These are phyloP conservation scores for Ustilago tritici DNA, from an alignment of 1,284 basidiomycete genomes.

Conservation along the genomic window DNA sequence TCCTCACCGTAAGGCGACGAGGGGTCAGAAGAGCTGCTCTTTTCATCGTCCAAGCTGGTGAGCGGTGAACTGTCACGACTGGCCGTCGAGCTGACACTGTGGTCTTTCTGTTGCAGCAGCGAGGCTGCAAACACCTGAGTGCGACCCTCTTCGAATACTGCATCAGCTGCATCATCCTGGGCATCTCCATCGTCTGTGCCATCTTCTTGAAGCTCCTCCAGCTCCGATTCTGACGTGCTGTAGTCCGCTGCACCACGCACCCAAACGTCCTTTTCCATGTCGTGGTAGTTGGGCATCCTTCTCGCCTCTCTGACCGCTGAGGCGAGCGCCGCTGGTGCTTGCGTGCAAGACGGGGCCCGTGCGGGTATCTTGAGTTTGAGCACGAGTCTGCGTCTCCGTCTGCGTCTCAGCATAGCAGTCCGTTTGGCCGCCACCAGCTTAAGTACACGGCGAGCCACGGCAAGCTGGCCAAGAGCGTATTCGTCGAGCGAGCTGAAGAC, in stretches of 20 bases:
- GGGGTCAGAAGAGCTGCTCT: slow-evolving; percentile 8
- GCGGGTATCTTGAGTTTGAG: slow-evolving; percentile 17
- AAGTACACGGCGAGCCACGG: slow-evolving; percentile 23
- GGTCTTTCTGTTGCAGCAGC: not conserved
- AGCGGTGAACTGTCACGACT: slow-evolving; percentile 29
- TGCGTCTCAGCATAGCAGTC: slow-evolving; percentile 8
- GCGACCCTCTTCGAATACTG: slow-evolving; percentile 29
- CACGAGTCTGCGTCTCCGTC: slow-evolving; percentile 15
- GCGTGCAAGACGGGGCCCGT: not conserved
- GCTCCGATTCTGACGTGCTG: slow-evolving; percentile 28
- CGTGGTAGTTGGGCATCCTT: slow-evolving; percentile 18
- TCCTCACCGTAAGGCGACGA: slow-evolving; percentile 11
- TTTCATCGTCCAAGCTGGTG: slow-evolving; percentile 13
- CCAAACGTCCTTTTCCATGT: slow-evolving; percentile 40
- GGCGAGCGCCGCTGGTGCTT: not conserved
- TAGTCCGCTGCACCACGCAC: slow-evolving; percentile 41
- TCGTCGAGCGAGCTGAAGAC: slow-evolving; percentile 30
- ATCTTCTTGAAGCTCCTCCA: slow-evolving; percentile 11
- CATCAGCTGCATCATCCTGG: slow-evolving; percentile 3
- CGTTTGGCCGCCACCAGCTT: slow-evolving; percentile 16
- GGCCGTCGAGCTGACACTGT: not conserved
- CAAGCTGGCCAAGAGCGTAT: slow-evolving; percentile 24
- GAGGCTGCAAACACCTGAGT: slow-evolving; percentile 24
- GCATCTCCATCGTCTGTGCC: slow-evolving; percentile 4
- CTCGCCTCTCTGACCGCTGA: slow-evolving; percentile 1